Evolutionary conservation across 2,329 filamentous ascomycete genomes (phyloP).

Genomic region (Aspergillaceae sp.): DNA sequence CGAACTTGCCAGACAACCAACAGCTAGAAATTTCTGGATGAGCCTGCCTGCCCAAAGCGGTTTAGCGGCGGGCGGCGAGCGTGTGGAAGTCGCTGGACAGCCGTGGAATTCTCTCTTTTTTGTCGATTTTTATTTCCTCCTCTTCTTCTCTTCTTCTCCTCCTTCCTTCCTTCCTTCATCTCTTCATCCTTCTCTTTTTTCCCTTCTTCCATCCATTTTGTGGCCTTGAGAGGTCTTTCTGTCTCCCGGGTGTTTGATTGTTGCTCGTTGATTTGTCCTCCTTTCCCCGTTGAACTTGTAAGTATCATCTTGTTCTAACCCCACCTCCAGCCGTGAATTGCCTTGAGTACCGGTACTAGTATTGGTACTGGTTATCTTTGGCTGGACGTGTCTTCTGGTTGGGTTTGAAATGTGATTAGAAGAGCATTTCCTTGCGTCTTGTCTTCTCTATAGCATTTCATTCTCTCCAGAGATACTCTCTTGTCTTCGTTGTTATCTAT

Average conservation of each 20-base stretch:
- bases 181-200: slow-evolving; percentile 10
- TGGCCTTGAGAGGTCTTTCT: slow-evolving; percentile 1
- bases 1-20: background rate
- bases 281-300: background rate
- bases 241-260: slow-evolving; percentile 3
- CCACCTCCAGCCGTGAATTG: slow-evolving; percentile 2
- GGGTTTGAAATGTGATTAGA: background rate
- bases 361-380: too few species aligned
- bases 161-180: slow-evolving; percentile 8
- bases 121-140: slow-evolving; percentile 8
- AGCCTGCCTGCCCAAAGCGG: background rate
- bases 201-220: slow-evolving; percentile 9
- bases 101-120: slow-evolving; percentile 22
- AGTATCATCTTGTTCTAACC: slow-evolving; percentile 1
- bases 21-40: slow-evolving; percentile 5
- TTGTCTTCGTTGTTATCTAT: too few species aligned
- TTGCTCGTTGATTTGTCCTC: background rate
- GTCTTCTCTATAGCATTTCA: background rate
- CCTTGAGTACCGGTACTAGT: background rate
- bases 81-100: slow-evolving; percentile 33
- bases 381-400: too few species aligned
- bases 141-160: slow-evolving; percentile 12
- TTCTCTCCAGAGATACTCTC: too few species aligned
- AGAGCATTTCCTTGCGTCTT: background rate
- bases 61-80: slow-evolving; percentile 5